Percentiles rank a stretch among this genome's conserved stretches.
phyloP scores from a whole-genome alignment of 805 yeast species.

The Candida broadrunensis region DNA sequence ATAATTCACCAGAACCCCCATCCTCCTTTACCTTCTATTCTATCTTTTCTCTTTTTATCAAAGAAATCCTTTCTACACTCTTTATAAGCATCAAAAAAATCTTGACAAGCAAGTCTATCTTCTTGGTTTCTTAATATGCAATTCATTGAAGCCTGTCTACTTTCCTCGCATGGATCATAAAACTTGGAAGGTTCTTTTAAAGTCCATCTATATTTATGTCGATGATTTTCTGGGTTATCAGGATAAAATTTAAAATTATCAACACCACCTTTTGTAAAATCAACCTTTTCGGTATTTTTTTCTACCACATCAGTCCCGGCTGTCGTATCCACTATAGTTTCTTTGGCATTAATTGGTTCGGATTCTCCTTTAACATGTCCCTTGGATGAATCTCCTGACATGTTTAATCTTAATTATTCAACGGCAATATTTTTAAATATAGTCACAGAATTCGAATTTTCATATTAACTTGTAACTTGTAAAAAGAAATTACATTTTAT shows the following conservation, averaged over 20 bases:
- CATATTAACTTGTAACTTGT: too few species aligned
- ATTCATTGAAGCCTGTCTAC: constrained; percentile 79
- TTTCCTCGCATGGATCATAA: constrained; percentile 91
- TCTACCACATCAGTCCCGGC: constrained; percentile 25
- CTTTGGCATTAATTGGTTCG: too few species aligned
- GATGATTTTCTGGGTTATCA: constrained; percentile 75
- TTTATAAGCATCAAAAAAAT: constrained; percentile 87
- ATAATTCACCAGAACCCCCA: constrained; percentile 34
- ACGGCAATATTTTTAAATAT: too few species aligned
- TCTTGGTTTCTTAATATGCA: constrained; percentile 80
- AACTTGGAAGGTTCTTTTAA: constrained; percentile 78
- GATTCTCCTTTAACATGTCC: too few species aligned
- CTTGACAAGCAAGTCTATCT: constrained; percentile 60
- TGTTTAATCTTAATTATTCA: too few species aligned
- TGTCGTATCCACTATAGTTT: too few species aligned
- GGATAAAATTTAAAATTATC: constrained; percentile 73
- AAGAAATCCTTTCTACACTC: constrained; percentile 74
- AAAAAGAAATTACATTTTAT: too few species aligned
- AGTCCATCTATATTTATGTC: constrained; percentile 67
- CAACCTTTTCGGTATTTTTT: constrained; percentile 41
- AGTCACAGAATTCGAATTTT: too few species aligned
- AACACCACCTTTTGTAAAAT: constrained; percentile 52
- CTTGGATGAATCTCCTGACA: too few species aligned
- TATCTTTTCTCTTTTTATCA: constrained; percentile 34
- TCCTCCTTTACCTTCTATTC: constrained; percentile 36